phyloP scores from a whole-genome alignment of 306 rosid species.

The Vicia sativa region DNA sequence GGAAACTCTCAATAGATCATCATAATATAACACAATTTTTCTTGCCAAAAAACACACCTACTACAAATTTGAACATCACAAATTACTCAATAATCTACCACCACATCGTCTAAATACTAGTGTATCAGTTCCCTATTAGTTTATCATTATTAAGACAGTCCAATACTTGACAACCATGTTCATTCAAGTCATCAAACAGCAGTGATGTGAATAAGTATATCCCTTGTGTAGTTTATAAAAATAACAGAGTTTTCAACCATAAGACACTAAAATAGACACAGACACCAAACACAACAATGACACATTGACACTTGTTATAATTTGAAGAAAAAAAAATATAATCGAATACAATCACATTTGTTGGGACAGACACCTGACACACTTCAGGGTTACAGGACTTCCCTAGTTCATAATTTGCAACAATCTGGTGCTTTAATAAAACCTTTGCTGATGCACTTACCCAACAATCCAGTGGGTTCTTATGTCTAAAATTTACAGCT shows the following conservation, averaged over 20 bases:
- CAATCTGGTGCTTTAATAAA: background rate
- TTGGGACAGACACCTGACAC: no score
- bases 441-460: background rate
- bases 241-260: background rate
- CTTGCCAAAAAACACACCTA: no score
- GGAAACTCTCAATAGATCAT: no score
- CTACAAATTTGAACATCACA: no score
- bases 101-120: background rate
- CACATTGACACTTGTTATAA: no score
- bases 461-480: background rate
- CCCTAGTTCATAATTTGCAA: background rate
- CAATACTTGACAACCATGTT: background rate
- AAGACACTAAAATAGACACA: no score
- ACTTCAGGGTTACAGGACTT: no score
- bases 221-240: background rate
- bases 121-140: background rate
- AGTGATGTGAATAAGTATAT: background rate
- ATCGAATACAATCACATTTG: no score
- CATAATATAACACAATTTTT: no score
- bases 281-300: no score
- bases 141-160: background rate
- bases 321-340: no score
- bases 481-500: slow-evolving; percentile 6
- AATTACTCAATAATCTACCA: no score
- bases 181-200: background rate